These are phyloP conservation scores for Stagonosporopsis vannaccii DNA, from an alignment of 2,329 filamentous ascomycete genomes.

Conservation along the genomic window DNA sequence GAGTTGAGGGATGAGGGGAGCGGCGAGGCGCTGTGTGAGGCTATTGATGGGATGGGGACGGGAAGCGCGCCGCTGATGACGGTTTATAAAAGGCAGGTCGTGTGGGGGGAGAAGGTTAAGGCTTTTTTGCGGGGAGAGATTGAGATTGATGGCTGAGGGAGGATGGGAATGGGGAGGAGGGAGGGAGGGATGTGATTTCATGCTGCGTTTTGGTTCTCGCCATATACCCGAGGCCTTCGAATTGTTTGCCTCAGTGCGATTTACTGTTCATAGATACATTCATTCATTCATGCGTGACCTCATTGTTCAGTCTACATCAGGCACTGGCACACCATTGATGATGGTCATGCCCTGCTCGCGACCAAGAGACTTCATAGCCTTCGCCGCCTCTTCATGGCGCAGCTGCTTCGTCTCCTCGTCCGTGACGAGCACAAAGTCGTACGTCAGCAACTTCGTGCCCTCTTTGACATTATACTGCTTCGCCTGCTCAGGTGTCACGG, in stretches of 20 bases:
- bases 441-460: constrained; percentile 68
- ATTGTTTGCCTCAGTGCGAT: constrained; percentile 8
- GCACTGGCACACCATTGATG: constrained; percentile 77
- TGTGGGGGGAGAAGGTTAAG: constrained; percentile 65
- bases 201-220: not conserved
- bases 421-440: constrained; percentile 80
- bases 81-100: constrained; percentile 64
- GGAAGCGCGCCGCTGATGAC: constrained; percentile 66
- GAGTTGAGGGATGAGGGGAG: constrained; percentile 65
- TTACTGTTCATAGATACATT: not conserved
- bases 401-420: constrained; percentile 72
- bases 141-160: constrained; percentile 12
- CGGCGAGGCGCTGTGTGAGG: constrained; percentile 61
- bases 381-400: constrained; percentile 70
- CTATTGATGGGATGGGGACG: constrained; percentile 65
- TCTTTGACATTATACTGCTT: constrained; percentile 64
- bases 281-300: not conserved
- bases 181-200: not conserved
- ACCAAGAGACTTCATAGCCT: constrained; percentile 72
- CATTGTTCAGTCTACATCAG: constrained; percentile 64
- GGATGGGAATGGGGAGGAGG: not conserved
- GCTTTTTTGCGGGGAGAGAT: constrained; percentile 54
- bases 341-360: constrained; percentile 69
- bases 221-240: constrained; percentile 10
- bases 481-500: constrained; percentile 37